Conservation (phyloP, 2,329 filamentous ascomycete genomes). For the Pezicula neosporulosa region DNA sequence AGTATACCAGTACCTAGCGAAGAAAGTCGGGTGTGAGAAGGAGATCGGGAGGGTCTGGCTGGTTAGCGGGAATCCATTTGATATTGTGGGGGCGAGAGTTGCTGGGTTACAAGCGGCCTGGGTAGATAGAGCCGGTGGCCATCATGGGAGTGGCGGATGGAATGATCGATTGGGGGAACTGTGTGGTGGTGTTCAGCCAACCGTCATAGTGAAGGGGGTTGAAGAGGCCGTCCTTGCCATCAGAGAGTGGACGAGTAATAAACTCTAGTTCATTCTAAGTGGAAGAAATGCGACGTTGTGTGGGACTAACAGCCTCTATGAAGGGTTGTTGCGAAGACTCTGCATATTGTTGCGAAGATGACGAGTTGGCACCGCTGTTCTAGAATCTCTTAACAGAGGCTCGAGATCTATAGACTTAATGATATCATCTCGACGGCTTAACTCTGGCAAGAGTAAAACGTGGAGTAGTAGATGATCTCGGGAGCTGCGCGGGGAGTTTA, state of each 20-base stretch:
- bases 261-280: not conserved
- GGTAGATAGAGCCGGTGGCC: constrained; percentile 56
- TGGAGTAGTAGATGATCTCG: no score
- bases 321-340: no score
- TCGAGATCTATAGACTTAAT: no score
- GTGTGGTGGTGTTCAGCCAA: constrained; percentile 24
- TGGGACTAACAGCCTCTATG: not conserved
- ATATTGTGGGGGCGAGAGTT: constrained; percentile 60
- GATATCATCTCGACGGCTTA: no score
- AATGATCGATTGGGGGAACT: constrained; percentile 54
- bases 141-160: constrained; percentile 48
- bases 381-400: no score
- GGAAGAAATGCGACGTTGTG: not conserved
- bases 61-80: constrained; percentile 71
- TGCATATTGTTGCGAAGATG: no score
- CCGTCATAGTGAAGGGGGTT: not conserved
- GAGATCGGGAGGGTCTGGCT: constrained; percentile 57
- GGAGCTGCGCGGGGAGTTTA: no score
- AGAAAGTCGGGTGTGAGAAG: constrained; percentile 18
- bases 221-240: not conserved
- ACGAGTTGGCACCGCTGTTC: no score
- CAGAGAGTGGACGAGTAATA: not conserved
- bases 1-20: constrained; percentile 50
- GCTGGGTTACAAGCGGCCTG: constrained; percentile 62
- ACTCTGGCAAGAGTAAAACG: no score